These are phyloP conservation scores for Colletotrichum theobromicola DNA, from an alignment of 2,329 filamentous ascomycete species.

Conservation along the genomic window DNA sequence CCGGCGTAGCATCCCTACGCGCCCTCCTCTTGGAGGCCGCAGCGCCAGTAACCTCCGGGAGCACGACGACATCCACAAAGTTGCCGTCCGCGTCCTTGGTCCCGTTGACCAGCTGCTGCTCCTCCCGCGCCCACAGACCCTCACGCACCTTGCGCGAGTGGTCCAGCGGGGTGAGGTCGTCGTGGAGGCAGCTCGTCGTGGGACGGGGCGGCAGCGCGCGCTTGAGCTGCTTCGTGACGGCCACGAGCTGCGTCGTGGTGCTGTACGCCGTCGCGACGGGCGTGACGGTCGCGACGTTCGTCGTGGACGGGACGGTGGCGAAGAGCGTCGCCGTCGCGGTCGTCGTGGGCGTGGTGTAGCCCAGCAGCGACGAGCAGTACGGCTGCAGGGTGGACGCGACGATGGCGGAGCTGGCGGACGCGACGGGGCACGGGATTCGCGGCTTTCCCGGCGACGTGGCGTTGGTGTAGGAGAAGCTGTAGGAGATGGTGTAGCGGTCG, in stretches of 20 bases:
- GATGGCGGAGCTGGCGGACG: background rate
- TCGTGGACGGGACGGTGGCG: background rate
- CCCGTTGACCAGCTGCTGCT: background rate
- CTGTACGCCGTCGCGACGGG: background rate
- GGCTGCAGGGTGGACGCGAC: background rate
- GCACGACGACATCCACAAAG: background rate
- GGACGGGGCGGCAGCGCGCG: background rate
- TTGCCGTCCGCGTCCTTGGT: background rate
- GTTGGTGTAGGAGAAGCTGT: background rate
- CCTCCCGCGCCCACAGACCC: rapidly evolving
- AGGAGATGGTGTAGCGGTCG: background rate
- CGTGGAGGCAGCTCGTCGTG: background rate
- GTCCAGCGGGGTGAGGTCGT: background rate
- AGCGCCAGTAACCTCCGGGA: background rate
- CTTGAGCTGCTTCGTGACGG: background rate
- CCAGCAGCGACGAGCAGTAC: background rate
- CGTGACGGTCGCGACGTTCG: background rate
- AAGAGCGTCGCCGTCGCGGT: background rate
- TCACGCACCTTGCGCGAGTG: background rate
- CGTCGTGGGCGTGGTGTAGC: background rate
- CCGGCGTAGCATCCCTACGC: background rate
- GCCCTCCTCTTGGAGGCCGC: background rate
- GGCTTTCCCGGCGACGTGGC: background rate
- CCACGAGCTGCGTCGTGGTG: background rate
- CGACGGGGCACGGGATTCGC: background rate